A percentile compares a stretch with the other conserved stretches of the same genome.
These are phyloP conservation scores for Penicillium mononematosum DNA, from an alignment of 495 filamentous ascomycete genomes.

Conservation along the genomic window DNA sequence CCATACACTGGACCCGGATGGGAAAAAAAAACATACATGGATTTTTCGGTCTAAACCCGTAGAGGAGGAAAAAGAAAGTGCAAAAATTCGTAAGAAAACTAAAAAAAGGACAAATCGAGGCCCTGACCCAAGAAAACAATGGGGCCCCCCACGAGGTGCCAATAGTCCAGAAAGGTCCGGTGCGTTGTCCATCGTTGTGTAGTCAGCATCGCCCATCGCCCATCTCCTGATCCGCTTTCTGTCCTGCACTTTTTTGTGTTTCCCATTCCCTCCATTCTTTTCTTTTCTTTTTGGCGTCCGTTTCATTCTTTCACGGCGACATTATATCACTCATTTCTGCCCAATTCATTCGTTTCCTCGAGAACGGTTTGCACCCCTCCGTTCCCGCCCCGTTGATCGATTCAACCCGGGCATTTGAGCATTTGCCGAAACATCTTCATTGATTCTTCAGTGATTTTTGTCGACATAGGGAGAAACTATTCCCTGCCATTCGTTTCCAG, in stretches of 20 bases:
- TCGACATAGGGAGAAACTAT: conserved; percentile 15
- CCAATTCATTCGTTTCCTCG: conserved; percentile 30
- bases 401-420: conserved; percentile 28
- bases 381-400: conserved; percentile 33
- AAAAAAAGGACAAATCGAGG: conserved; percentile 14
- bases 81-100: background rate
- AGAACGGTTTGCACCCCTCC: conserved; percentile 24
- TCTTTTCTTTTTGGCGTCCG: conserved; percentile 31
- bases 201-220: conserved; percentile 36
- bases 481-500: conserved; percentile 26
- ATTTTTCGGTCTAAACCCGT: background rate
- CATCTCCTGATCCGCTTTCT: conserved; percentile 34
- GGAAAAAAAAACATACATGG: background rate
- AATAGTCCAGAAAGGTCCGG: conserved; percentile 11
- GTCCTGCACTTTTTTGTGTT: conserved; percentile 24
- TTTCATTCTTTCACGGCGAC: conserved; percentile 48
- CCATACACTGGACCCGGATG: background rate
- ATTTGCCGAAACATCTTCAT: background rate
- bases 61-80: background rate
- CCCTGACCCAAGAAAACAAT: conserved; percentile 6
- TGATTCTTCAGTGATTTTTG: conserved; percentile 16
- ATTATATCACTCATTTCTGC: conserved; percentile 28
- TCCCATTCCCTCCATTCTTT: conserved; percentile 27
- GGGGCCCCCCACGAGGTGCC: conserved; percentile 22
- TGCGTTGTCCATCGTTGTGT: conserved; percentile 4